A percentile compares a stretch with the other conserved stretches of the same genome.
Conservation (phyloP, 2,329 filamentous ascomycete genomes). For the Penicillium sclerotiorum region DNA sequence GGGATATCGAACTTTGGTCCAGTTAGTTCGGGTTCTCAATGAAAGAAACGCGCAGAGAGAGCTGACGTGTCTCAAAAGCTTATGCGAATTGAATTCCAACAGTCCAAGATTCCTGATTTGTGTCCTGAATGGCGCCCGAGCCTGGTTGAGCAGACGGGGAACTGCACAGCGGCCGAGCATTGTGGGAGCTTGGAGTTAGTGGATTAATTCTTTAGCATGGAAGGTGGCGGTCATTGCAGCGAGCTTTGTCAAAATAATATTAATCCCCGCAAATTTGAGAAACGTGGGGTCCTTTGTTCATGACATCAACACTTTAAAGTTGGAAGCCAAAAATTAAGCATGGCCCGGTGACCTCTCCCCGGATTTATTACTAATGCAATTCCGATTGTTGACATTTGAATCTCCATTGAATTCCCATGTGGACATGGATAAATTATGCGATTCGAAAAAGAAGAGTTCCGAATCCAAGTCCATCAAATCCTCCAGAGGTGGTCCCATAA, state of each 20-base stretch:
- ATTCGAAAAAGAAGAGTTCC: too few species aligned
- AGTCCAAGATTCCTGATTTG: conserved; percentile 26
- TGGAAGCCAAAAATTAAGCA: background rate
- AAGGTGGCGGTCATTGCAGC: background rate
- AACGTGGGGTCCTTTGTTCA: background rate
- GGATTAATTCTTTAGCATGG: background rate
- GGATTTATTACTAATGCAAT: background rate
- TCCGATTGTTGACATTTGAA: background rate
- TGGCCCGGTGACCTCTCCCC: background rate
- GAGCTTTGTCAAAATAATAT: background rate
- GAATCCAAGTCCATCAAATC: background rate
- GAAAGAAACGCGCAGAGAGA: background rate
- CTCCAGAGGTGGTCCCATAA: background rate
- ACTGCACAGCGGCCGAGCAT: background rate
- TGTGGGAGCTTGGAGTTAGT: background rate
- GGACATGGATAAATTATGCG: too few species aligned
- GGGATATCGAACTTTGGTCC: conserved; percentile 27
- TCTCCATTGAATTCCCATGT: too few species aligned
- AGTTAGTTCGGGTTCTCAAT: background rate
- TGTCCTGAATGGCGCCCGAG: conserved; percentile 7
- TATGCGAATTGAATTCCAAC: conserved; percentile 29
- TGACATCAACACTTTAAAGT: background rate
- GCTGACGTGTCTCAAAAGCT: conserved; percentile 27
- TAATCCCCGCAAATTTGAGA: background rate
- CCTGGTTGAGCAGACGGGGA: background rate